Conservation (phyloP, 1,139 yeast species). For the Candida anutae region DNA sequence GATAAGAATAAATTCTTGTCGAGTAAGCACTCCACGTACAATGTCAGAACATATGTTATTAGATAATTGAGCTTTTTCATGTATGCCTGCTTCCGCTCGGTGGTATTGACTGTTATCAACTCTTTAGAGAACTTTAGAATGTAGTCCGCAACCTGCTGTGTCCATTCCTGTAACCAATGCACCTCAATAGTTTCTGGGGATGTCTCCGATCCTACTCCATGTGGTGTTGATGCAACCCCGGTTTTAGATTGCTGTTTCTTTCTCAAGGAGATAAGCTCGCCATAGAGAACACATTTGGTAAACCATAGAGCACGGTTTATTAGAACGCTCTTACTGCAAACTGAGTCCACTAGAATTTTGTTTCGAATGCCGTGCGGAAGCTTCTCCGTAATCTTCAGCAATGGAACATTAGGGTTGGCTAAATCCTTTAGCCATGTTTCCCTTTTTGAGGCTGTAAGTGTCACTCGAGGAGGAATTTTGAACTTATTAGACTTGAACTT, state of each 20-base stretch:
- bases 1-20: slow-evolving; percentile 55
- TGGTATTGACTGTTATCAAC: slow-evolving; percentile 16
- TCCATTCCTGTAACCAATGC: slow-evolving; percentile 83
- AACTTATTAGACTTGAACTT: slow-evolving; percentile 45
- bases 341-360: slow-evolving; percentile 61
- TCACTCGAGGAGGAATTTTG: slow-evolving; percentile 80
- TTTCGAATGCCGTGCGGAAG: slow-evolving; percentile 91
- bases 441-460: slow-evolving; percentile 76
- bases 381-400: slow-evolving; percentile 61
- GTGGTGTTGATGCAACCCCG: neutral
- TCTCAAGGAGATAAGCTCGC: slow-evolving; percentile 65
- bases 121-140: slow-evolving; percentile 45
- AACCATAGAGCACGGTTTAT: slow-evolving; percentile 80
- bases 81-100: slow-evolving; percentile 38
- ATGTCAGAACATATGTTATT: slow-evolving; percentile 49
- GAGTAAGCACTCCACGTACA: slow-evolving; percentile 61
- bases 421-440: slow-evolving; percentile 82
- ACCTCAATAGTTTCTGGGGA: slow-evolving; percentile 33
- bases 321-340: slow-evolving; percentile 62
- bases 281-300: slow-evolving; percentile 76
- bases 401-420: slow-evolving; percentile 58
- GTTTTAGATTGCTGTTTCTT: slow-evolving; percentile 28
- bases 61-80: slow-evolving; percentile 50
- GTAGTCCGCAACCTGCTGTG: slow-evolving; percentile 64
- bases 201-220: slow-evolving; percentile 1